Base-by-base conservation (phyloP, 2,329 filamentous ascomycete genomes). In the Aspergillus sp. region DNA sequence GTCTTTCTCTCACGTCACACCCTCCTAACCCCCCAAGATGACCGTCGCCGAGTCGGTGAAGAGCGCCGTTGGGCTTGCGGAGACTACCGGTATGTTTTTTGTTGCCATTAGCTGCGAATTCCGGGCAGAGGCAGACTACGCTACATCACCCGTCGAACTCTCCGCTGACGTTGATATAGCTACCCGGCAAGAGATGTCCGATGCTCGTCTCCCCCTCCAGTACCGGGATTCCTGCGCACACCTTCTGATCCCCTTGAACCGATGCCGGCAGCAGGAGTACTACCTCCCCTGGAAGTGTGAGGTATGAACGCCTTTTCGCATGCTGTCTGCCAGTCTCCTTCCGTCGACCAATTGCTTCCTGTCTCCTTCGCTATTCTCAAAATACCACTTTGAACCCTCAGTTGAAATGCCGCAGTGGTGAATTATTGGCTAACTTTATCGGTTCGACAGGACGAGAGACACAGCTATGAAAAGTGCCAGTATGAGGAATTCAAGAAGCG, bases 401-500 rank as follows among this genome's bases (percentile, higher is more conserved):
- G 11, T 7, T 33, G 19, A 14, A 17, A 38, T 38, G 35, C 35
- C 16, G 5, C 16, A 17, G 4, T 22, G 3, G 14, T 17, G 11
- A 7, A 38, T 5, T 17, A n/a, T 2, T n/a, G 14, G 35, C 35
- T 38, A 38, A 38, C 9, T 3, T 7, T 16, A 38, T 38, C 33
- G 33, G 22, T 3, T 30, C 8, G 26, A 30, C 32, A 97, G 94
- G 86, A 91, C 73, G 94, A 99, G 81, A 83, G 94, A 79, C 94
- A 99, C 78, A 88, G 86, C 69, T 99, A 99, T 81, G 94, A 99
- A 74, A 97, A 97, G 76, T 99, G 94, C 84, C 94, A 99, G 71
- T 99, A 99, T 76, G 89, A 89, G 60, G 94, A 97, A 74, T 99
- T 99, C 82, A 96, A 96, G 85, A 90, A 93, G 82, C 86, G 94